Evolutionary conservation across 257 asterid species (phyloP).

Genomic region (Solanum pennellii): DNA sequence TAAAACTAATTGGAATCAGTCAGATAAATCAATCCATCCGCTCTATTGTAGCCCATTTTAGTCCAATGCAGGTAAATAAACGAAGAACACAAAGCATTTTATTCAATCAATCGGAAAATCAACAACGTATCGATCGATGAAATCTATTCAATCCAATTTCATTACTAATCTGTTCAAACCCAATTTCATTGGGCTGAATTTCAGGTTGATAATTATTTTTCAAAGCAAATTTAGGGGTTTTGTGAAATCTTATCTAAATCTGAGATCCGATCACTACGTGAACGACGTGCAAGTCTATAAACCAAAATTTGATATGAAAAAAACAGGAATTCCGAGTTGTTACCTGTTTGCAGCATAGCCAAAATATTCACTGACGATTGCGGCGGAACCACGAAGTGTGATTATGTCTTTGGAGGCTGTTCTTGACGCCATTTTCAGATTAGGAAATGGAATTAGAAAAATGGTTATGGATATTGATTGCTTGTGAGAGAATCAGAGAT

Average conservation of each 20-base stretch:
- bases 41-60: neutral
- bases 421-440: slow-evolving; percentile 47
- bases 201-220: neutral
- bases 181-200: neutral
- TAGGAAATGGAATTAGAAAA: neutral
- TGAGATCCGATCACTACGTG: too few relatives aligned
- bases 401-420: slow-evolving; percentile 71
- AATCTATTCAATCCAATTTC: neutral
- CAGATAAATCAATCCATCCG: neutral
- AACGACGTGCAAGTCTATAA: neutral
- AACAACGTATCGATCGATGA: neutral
- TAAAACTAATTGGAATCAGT: neutral
- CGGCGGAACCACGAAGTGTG: slow-evolving; percentile 93
- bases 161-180: neutral
- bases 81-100: neutral
- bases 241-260: neutral
- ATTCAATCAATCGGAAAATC: neutral
- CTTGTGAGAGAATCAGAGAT: neutral
- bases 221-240: neutral
- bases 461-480: neutral
- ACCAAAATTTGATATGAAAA: neutral
- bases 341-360: slow-evolving; percentile 96
- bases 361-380: slow-evolving; percentile 81
- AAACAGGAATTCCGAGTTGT: neutral
- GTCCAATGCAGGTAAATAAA: neutral